Base-by-base conservation (phyloP, 2,329 filamentous ascomycete species). In the Diaporthe nobilis region DNA sequence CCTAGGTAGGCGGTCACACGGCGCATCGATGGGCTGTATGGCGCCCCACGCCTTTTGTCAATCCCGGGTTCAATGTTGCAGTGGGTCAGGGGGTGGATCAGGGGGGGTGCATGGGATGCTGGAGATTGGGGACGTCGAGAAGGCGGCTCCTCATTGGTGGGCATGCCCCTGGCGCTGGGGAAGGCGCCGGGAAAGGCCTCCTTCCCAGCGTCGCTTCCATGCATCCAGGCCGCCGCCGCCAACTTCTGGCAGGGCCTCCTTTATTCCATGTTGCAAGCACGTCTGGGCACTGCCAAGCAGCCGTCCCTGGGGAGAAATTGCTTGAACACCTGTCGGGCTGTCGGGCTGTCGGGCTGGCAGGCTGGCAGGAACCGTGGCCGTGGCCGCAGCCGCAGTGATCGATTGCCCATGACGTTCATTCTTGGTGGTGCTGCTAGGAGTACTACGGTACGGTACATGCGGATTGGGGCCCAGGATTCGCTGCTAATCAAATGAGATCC, bases 51-150 rank as follows among this genome's bases (percentile, higher is more conserved):
- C 47, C 22, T 39, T 39, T 51, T 61, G 51, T 51, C 53, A 60
- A 51, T 72, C 42, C 42, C 57, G 55, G 51, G 44, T 13, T 63
- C 47, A 73, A 47, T 73, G 71, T 61, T 58, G 61, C 55, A 61
- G 72, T 51, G 74, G 74, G 71, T 70, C 71, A 73, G 71, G 74
- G 75, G 74, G 74, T 67, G 61, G 71, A 63, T 47, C 61, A 74
- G 71, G 60, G 60, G 71, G 13, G 58, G 47, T 39, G 58, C 61
- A 28, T 55, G 74, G 70, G 8, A 57, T 65, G 34, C 74, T 75
- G 74, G 74, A 75, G 70, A 75, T 73, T 73, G 70, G 58, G 42
- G 39, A 73, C 71, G 25, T 51, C n/a, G 47, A n/a, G 28, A 31
- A 37, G 31, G 34, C 39, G 39, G 10, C 8, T 37, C 9, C 4